A percentile compares a stretch with the other conserved stretches of the same genome.
phyloP scores from a whole-genome alignment of 2,329 filamentous ascomycete species.

The Acephala macrosclerotiorum region DNA sequence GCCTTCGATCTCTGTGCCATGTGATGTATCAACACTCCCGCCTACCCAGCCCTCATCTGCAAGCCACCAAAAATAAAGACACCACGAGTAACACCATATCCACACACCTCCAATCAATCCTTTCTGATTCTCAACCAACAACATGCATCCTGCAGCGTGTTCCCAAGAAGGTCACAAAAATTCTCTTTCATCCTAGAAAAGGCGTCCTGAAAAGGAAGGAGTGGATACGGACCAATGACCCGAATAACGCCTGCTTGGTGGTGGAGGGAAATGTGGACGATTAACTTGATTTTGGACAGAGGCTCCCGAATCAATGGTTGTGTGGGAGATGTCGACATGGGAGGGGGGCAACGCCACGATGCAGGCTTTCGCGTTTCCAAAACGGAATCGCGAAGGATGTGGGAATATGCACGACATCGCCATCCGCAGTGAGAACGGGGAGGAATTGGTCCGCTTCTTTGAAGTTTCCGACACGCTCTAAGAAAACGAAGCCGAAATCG shows the following conservation, averaged over 20 bases:
- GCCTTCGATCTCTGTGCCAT: slow-evolving; percentile 28
- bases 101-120: background rate
- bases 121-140: background rate
- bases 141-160: background rate
- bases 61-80: background rate
- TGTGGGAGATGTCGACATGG: background rate
- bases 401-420: background rate
- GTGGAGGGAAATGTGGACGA: too few species aligned
- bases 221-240: background rate
- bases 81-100: background rate
- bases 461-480: background rate
- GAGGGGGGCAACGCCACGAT: background rate
- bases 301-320: background rate
- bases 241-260: background rate
- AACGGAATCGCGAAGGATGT: background rate
- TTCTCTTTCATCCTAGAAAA: background rate
- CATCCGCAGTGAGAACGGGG: background rate
- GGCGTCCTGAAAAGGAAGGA: background rate
- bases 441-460: background rate
- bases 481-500: background rate
- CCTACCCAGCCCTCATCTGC: background rate
- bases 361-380: background rate
- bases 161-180: background rate
- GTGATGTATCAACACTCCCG: slow-evolving; percentile 28
- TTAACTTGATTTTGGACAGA: too few species aligned